These are phyloP conservation scores for Aspergillus biplanus DNA, from an alignment of 495 filamentous ascomycete genomes.

Conservation along the genomic window DNA sequence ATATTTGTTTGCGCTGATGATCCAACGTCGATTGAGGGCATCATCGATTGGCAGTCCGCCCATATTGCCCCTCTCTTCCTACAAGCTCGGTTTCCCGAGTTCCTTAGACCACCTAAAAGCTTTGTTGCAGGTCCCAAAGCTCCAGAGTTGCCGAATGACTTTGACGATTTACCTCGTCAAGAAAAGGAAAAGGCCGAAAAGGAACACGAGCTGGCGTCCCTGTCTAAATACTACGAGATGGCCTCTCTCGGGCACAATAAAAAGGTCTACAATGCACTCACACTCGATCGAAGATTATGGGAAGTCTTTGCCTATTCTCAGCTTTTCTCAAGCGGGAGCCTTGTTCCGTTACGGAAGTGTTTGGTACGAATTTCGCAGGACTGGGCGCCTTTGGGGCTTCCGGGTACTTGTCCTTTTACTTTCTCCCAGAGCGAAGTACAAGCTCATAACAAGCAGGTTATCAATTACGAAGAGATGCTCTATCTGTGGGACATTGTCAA, in stretches of 20 bases:
- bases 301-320: slow-evolving; percentile 28
- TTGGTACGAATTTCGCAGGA: slow-evolving; percentile 26
- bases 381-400: slow-evolving; percentile 26
- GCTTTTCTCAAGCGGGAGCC: slow-evolving; percentile 20
- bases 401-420: slow-evolving; percentile 32
- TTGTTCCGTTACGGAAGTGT: slow-evolving; percentile 28
- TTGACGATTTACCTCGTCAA: slow-evolving; percentile 20
- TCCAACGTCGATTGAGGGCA: slow-evolving; percentile 24
- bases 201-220: slow-evolving; percentile 21
- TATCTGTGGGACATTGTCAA: slow-evolving; percentile 30
- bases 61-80: slow-evolving; percentile 26
- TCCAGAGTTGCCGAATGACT: slow-evolving; percentile 23
- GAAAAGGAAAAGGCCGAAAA: slow-evolving; percentile 23
- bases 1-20: slow-evolving; percentile 30
- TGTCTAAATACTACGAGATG: slow-evolving; percentile 30
- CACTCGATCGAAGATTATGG: slow-evolving; percentile 23
- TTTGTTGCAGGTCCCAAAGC: slow-evolving; percentile 24
- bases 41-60: slow-evolving; percentile 34
- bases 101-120: slow-evolving; percentile 27
- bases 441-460: slow-evolving; percentile 24
- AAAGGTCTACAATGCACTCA: slow-evolving; percentile 26
- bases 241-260: slow-evolving; percentile 22
- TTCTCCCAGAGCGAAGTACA: slow-evolving; percentile 32
- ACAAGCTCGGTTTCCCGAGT: slow-evolving; percentile 30
- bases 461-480: slow-evolving; percentile 22